Evolutionary conservation across 2,329 filamentous ascomycete species (phyloP).

Genomic region (Alternaria viburni): DNA sequence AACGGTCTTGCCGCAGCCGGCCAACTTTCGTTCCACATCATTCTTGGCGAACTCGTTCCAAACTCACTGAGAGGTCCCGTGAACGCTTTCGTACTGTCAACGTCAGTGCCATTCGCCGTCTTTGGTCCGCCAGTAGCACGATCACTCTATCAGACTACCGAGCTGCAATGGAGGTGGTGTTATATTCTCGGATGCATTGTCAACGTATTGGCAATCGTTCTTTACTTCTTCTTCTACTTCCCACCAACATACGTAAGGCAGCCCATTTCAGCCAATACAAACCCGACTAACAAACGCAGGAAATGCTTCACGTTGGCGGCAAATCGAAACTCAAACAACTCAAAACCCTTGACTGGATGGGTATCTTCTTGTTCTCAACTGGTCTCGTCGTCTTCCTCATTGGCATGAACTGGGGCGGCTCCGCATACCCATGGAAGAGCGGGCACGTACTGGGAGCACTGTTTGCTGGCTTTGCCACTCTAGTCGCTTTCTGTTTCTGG

Average conservation of each 20-base stretch:
- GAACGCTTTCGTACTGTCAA: conserved; percentile 43
- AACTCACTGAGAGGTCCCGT: conserved; percentile 40
- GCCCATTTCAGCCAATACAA: background rate
- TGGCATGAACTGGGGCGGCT: conserved; percentile 54
- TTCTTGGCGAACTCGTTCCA: conserved; percentile 49
- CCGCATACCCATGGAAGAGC: conserved; percentile 43
- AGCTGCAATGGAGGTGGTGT: conserved; percentile 42
- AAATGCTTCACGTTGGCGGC: conserved; percentile 44
- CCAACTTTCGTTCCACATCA: conserved; percentile 49
- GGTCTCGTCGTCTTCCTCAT: conserved; percentile 56
- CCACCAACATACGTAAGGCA: conserved; percentile 40
- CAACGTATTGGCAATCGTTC: conserved; percentile 31
- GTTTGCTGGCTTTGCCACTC: conserved; percentile 38
- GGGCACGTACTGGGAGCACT: conserved; percentile 45
- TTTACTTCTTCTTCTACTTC: conserved; percentile 48
- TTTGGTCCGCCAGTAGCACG: conserved; percentile 41
- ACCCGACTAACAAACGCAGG: conserved; percentile 15
- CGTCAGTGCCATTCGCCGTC: conserved; percentile 38
- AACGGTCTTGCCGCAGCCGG: conserved; percentile 49
- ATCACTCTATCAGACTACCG: conserved; percentile 38
- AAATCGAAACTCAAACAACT: conserved; percentile 45
- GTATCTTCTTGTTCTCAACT: conserved; percentile 55
- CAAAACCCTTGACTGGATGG: conserved; percentile 54
- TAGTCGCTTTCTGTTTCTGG: conserved; percentile 43
- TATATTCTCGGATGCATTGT: conserved; percentile 41